phyloP scores from a whole-genome alignment of 176 grass and related monocot species.

The Elaeis guineensis region DNA sequence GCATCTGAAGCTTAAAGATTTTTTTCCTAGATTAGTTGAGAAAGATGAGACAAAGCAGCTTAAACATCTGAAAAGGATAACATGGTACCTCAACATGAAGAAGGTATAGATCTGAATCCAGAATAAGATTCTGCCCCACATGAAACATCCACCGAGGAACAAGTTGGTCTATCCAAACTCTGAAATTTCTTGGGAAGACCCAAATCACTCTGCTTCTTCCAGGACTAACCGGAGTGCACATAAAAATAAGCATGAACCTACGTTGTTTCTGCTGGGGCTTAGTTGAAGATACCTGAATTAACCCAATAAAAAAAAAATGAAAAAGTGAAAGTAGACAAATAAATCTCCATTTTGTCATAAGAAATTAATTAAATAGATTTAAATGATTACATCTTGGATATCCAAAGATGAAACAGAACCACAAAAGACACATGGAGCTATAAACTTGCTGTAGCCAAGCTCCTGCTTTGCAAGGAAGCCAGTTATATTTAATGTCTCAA shows the following conservation, averaged over 20 bases:
- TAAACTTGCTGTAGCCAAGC: constrained; percentile 33
- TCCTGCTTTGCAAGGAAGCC: constrained; percentile 42
- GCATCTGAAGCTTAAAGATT: too few relatives aligned
- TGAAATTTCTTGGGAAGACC: constrained; percentile 47
- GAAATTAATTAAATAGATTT: neutral
- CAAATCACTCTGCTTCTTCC: constrained; percentile 67
- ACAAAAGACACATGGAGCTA: constrained; percentile 43
- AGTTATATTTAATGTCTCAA: constrained; percentile 28
- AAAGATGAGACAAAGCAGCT: too few relatives aligned
- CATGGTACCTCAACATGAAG: constrained; percentile 60
- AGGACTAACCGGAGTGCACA: constrained; percentile 72
- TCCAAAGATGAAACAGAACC: too few relatives aligned
- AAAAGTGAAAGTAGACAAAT: neutral
- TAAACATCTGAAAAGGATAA: neutral
- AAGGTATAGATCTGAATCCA: constrained; percentile 86
- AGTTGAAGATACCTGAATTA: constrained; percentile 16
- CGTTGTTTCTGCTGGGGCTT: constrained; percentile 20
- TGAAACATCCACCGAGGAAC: constrained; percentile 59
- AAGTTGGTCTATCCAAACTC: constrained; percentile 50
- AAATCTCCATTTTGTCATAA: neutral
- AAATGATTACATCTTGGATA: too few relatives aligned
- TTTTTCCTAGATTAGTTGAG: too few relatives aligned
- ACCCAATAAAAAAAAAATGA: neutral
- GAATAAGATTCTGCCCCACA: constrained; percentile 39
- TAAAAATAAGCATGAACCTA: constrained; percentile 39